Conservation (phyloP, 2,329 filamentous ascomycete species). For the Monosporascus cannonballus region DNA sequence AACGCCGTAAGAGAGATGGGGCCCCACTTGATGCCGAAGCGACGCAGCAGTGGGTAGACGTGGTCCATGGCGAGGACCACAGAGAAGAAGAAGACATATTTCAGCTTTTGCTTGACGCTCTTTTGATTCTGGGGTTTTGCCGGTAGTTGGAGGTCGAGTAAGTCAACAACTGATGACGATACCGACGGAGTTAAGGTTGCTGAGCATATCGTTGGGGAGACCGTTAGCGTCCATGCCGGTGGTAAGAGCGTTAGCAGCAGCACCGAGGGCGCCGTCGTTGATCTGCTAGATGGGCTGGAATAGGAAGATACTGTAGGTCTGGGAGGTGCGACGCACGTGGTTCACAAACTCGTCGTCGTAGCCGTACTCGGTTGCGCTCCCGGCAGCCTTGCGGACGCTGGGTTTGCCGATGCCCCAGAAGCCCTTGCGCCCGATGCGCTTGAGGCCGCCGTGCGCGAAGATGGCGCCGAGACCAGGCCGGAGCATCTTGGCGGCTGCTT, state of each 20-base stretch:
- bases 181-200: slow-evolving; percentile 36
- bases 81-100: neutral
- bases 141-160: neutral
- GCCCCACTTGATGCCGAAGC: slow-evolving; percentile 32
- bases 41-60: slow-evolving; percentile 33
- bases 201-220: slow-evolving; percentile 36
- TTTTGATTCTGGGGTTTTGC: neutral
- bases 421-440: slow-evolving; percentile 21
- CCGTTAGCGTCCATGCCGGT: slow-evolving; percentile 35
- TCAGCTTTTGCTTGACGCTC: slow-evolving; percentile 5
- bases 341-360: slow-evolving; percentile 60
- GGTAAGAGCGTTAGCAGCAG: slow-evolving; percentile 33
- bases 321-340: slow-evolving; percentile 49
- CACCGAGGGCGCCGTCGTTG: slow-evolving; percentile 36
- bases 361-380: slow-evolving; percentile 30
- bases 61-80: slow-evolving; percentile 34
- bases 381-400: slow-evolving; percentile 35
- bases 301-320: slow-evolving; percentile 48
- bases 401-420: slow-evolving; percentile 54
- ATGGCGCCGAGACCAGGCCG: slow-evolving; percentile 42
- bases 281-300: slow-evolving; percentile 28
- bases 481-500: slow-evolving; percentile 58
- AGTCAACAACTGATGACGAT: slow-evolving; percentile 29
- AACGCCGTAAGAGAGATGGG: slow-evolving; percentile 39
- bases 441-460: slow-evolving; percentile 24